A percentile compares a stretch with the other conserved stretches of the same genome.
These are phyloP conservation scores for Hyparrhenia diplandra DNA, from an alignment of 176 grass and related monocot genomes.

Conservation along the genomic window DNA sequence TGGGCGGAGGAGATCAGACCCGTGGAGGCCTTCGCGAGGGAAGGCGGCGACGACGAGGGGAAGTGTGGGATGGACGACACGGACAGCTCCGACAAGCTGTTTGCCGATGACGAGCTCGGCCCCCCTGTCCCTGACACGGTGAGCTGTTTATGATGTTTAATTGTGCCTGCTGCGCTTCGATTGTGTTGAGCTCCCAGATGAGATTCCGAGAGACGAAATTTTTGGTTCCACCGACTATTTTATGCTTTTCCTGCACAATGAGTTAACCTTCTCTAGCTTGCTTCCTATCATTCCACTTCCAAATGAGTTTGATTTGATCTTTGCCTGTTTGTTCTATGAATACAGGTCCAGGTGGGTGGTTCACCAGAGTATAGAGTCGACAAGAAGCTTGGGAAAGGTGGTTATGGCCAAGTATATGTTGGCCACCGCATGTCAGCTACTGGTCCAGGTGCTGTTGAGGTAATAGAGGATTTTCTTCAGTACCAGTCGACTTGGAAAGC, in stretches of 20 bases:
- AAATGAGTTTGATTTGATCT: conserved; percentile 4
- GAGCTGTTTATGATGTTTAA: conserved; percentile 16
- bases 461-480: conserved; percentile 23
- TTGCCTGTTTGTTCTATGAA: not conserved
- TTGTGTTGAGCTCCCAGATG: not conserved
- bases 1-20: conserved; percentile 25
- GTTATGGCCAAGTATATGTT: conserved; percentile 99
- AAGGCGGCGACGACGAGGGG: conserved; percentile 21
- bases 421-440: conserved; percentile 59
- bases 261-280: not conserved
- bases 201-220: not conserved
- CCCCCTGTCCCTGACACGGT: conserved; percentile 82
- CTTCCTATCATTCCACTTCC: conserved; percentile 6
- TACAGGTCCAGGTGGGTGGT: conserved; percentile 81
- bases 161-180: not conserved
- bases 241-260: not conserved
- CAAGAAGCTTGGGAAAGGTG: conserved; percentile 90
- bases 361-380: conserved; percentile 89
- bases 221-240: not conserved
- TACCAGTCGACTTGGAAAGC: not conserved
- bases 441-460: conserved; percentile 67
- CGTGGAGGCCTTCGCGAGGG: conserved; percentile 29
- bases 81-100: conserved; percentile 62
- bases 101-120: conserved; percentile 55
- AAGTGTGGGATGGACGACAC: conserved; percentile 53